These are phyloP conservation scores for Pestalotiopsis fici DNA, from an alignment of 2,329 filamentous ascomycete species.

Conservation along the genomic window DNA sequence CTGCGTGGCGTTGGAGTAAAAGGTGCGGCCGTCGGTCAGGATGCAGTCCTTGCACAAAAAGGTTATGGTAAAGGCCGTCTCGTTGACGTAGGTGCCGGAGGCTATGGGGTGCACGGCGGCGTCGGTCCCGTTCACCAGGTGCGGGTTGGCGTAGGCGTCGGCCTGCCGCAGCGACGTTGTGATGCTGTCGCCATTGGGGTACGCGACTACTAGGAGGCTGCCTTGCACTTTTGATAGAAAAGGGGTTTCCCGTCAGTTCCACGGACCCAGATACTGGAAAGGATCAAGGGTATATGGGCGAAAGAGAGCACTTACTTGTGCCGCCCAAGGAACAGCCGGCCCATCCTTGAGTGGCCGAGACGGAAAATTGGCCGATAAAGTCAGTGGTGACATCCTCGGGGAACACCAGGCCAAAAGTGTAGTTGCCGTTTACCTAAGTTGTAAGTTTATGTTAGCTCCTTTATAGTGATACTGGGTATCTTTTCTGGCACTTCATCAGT, in stretches of 20 bases:
- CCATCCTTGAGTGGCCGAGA: neutral
- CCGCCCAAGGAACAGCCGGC: neutral
- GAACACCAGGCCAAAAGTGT: constrained; percentile 1
- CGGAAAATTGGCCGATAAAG: constrained; percentile 8
- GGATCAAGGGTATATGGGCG: neutral
- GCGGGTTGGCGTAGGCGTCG: constrained; percentile 5
- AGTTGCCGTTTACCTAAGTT: neutral
- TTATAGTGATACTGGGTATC: neutral
- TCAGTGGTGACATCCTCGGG: constrained; percentile 2
- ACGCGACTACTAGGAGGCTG: constrained; percentile 5
- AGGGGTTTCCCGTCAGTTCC: neutral
- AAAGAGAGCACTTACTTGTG: neutral
- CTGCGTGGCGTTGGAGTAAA: neutral
- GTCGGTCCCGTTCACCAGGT: constrained; percentile 2
- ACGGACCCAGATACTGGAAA: neutral
- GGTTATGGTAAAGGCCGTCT: neutral
- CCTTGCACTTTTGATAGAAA: neutral
- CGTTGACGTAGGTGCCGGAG: neutral
- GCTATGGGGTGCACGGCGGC: neutral
- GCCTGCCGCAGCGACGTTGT: constrained; percentile 1
- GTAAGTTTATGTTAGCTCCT: neutral
- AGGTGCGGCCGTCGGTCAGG: constrained; percentile 4
- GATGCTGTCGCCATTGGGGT: constrained; percentile 1
- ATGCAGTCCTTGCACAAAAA: constrained; percentile 6
- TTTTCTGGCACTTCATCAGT: neutral